A percentile compares a stretch with the other conserved stretches of the same genome.
These are phyloP conservation scores for Agarophyton chilense DNA, from an alignment of 23 red algal genomes.

Conservation along the genomic window DNA sequence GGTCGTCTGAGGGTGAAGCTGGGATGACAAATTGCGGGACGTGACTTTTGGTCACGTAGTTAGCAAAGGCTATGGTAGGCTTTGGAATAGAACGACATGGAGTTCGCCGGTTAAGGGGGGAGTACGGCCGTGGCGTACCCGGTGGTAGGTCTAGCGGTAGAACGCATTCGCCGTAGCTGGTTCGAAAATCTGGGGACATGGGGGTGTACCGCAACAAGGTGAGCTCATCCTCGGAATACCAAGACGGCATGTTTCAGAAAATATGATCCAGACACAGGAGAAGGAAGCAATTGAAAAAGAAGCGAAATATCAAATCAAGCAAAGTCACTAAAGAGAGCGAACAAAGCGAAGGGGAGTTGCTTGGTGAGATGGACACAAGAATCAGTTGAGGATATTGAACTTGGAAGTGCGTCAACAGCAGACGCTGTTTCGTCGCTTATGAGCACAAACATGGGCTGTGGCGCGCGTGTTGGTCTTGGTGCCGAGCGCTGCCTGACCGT, in stretches of 20 bases:
- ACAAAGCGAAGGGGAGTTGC: no score
- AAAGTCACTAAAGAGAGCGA: no score
- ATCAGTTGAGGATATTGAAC: no score
- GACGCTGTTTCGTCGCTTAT: no score
- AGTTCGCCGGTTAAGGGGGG: neutral
- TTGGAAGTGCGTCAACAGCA: no score
- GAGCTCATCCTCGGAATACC: slow-evolving; percentile 26
- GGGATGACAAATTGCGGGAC: slow-evolving; percentile 17
- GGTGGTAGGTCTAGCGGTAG: neutral
- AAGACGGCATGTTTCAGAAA: slow-evolving; percentile 2
- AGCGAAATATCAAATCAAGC: no score
- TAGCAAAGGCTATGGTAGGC: slow-evolving; percentile 31
- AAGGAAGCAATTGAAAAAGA: neutral
- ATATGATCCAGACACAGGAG: neutral
- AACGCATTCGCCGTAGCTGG: neutral
- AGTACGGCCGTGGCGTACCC: neutral
- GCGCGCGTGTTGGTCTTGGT: no score
- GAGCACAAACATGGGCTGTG: no score
- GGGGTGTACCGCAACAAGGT: slow-evolving; percentile 10
- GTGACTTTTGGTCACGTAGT: slow-evolving; percentile 14
- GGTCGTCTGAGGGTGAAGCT: neutral
- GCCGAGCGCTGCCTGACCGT: no score
- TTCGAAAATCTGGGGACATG: slow-evolving; percentile 14
- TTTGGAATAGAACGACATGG: neutral
- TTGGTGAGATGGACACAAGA: no score